Evolutionary conservation across 208 protist species (phyloP), one percentile per base, ranked within the genome.

Genomic region (Herpetomonas tarakana): DNA sequence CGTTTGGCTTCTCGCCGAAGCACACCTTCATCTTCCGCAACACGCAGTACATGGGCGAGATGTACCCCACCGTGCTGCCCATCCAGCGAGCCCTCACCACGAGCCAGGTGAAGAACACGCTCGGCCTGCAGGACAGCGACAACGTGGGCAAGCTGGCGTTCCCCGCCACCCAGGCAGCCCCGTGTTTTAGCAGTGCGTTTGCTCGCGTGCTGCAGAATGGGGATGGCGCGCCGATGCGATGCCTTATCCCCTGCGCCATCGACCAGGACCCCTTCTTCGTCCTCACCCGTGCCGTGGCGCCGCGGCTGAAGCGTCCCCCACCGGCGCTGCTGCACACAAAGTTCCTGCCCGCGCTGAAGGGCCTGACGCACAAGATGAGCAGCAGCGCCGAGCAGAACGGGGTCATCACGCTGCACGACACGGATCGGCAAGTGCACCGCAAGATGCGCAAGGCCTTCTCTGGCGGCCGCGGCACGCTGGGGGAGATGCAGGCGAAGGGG

Each of bases 11-110:
- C 78, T 87, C 99, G 81, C 85, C 83, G 19, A 68, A 93, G 7
- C 94, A 94, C 38, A 99, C 99, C 1, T 99, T 99, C 75, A 99
- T 99, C 55, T 99, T 99, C 65, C 93, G 94, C 54, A 98, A 99
- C 82, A 81, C 98, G 16, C 76, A 97, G 9, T 99, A 99, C 80
- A 97, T 99, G 74, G 87, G 90, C 1, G 64, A 86, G 38, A 81
- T 99, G 83, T 99, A 99, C 84, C 70, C 81, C 2, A 99, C 96
- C 30, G 89, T 99, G 16, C 67, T 97, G 2, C 46, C 69, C 50
- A 92, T 99, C 57, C 88, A 98, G 67, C 97, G 92, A 44, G 51
- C 62, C 54, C 61, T 98, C 41, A 99, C 96, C 3, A 68, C 71
- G 55, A 98, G 86, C 71, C 66, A 97, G 41, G 93, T 96, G 53